Evolutionary conservation across 768 basidiomycete genomes (phyloP), one percentile per base, ranked within the genome.

Genomic region (Phanerochaete carnosa): DNA sequence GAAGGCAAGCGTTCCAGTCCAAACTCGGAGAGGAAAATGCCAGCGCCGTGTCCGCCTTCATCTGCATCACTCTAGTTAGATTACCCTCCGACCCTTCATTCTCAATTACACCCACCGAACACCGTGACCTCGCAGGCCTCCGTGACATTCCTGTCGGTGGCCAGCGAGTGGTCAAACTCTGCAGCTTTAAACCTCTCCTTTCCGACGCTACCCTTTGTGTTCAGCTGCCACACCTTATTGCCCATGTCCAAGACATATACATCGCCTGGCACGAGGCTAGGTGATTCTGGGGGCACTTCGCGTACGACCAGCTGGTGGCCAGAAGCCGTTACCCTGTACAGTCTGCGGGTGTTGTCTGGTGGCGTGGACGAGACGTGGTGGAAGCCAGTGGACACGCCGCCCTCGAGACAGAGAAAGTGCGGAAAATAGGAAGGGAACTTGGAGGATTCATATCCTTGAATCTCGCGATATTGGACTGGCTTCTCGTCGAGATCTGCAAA

Each of bases 211-310:
- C 72, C 70, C 61, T 77, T 79, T n/a, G 82, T 82, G 64, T 87
- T 86, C 60, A 81, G 77, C 65, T 87, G 82, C 76, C 78, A 79
- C 32, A 87, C 66, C 39, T 78, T 64, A 1, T 68, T 61, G 37
- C 84, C 84, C 70, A 82, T 83, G 68, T 87, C 86, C 19, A 87
- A 74, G 23, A 87, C 77, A 69, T 83, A 87, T 1, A 83, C 83
- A 33, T 83, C 82, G 7, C 83, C 86, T 58, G 78, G 75, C 16
- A 80, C 69, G 57, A 87, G 72, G 70, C 79, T 85, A 23, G 77
- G 62, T 8, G 77, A 77, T 12, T 73, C 74, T 0, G 77, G 69
- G 3, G 74, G 65, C 12, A 87, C 80, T 69, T 86, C 80, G 55
- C 83, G 77, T 11, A 86, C 78, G 43, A 82, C 30, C 16, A 67